Percentiles rank a stretch among this genome's conserved stretches.
phyloP scores from a whole-genome alignment of 169 alveolate species.

The Cryptosporidium muris region DNA sequence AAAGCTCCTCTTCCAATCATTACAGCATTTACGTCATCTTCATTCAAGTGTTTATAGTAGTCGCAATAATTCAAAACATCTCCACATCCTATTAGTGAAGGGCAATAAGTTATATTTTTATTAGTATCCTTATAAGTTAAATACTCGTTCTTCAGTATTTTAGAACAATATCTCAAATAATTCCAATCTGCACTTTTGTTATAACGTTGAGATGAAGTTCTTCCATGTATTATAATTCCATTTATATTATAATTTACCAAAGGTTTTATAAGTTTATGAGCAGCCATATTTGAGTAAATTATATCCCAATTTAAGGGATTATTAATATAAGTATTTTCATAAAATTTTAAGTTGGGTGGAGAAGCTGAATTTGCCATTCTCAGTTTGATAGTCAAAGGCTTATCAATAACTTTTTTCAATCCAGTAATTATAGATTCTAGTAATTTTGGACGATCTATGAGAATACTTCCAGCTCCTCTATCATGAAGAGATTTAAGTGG shows the following conservation, averaged over 20 bases:
- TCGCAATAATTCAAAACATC: slow-evolving; percentile 77
- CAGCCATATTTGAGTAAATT: slow-evolving; percentile 68
- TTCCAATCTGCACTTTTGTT: slow-evolving; percentile 83
- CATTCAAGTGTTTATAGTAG: slow-evolving; percentile 48
- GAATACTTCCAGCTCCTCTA: slow-evolving; percentile 74
- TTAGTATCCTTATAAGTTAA: not conserved
- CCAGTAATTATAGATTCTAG: slow-evolving; percentile 70
- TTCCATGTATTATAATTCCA: slow-evolving; percentile 80
- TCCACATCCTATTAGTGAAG: slow-evolving; percentile 82
- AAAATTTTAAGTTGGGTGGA: slow-evolving; percentile 52
- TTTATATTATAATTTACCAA: slow-evolving; percentile 75
- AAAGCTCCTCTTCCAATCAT: slow-evolving; percentile 87
- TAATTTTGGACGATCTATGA: slow-evolving; percentile 70
- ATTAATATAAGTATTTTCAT: slow-evolving; percentile 6
- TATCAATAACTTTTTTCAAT: slow-evolving; percentile 72
- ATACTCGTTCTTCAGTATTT: slow-evolving; percentile 5
- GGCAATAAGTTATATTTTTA: slow-evolving; percentile 4
- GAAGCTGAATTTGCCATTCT: slow-evolving; percentile 78
- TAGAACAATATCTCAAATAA: slow-evolving; percentile 76
- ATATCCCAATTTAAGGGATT: slow-evolving; percentile 72
- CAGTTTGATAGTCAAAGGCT: slow-evolving; percentile 77
- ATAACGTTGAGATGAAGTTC: slow-evolving; percentile 84
- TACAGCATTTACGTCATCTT: slow-evolving; percentile 74
- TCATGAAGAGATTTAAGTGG: slow-evolving; percentile 83
- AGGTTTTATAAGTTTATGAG: slow-evolving; percentile 28